Base-by-base conservation (phyloP, 2,329 filamentous ascomycete genomes). In the Phaeosphaeriaceae sp. region DNA sequence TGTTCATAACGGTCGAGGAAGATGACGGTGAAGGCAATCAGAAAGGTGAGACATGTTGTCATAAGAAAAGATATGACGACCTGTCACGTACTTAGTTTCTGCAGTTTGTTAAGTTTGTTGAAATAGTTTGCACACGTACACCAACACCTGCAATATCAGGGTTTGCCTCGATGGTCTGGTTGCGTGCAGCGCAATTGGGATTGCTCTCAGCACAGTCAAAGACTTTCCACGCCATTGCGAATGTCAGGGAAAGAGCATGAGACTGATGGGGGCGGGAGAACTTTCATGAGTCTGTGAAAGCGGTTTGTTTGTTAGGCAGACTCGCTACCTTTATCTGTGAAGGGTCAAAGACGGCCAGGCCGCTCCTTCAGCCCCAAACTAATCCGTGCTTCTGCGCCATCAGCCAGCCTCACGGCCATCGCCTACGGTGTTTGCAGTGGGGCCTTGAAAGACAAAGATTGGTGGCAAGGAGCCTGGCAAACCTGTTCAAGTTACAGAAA, bases 101-200 rank as follows among this genome's bases (percentile, higher is more conserved):
- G n/a, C n/a, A n/a, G n/a, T n/a, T n/a, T n/a, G n/a, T n/a, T n/a
- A n/a, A n/a, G n/a, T n/a, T n/a, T n/a, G n/a, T n/a, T n/a, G n/a
- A n/a, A n/a, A n/a, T n/a, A n/a, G n/a, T n/a, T n/a, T n/a, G n/a
- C n/a, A n/a, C 4, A 52, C 60, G 16, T 54, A 68, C 66, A 2
- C 66, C 66, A 13, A 67, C 54, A 6, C 66, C 66, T 42, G 66
- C 66, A 28, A 69, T 62, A 51, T 69, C 66, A 15, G 66, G 58
- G 51, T 69, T 63, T 15, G 66, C 64, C 2, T 50, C 34, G 2
- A 69, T 56, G 8, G 12, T 34, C 20, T 60, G 47, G 15, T 56
- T 54, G 6, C 36, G 47, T 16, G 30, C 20, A 1, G 17, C 32
- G 32, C 65, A 67, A 32, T 61, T 41, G 1, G 46, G 35, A 23